These are phyloP conservation scores for Trichosporon ovoides DNA, from an alignment of 1,284 basidiomycete species.

Conservation along the genomic window DNA sequence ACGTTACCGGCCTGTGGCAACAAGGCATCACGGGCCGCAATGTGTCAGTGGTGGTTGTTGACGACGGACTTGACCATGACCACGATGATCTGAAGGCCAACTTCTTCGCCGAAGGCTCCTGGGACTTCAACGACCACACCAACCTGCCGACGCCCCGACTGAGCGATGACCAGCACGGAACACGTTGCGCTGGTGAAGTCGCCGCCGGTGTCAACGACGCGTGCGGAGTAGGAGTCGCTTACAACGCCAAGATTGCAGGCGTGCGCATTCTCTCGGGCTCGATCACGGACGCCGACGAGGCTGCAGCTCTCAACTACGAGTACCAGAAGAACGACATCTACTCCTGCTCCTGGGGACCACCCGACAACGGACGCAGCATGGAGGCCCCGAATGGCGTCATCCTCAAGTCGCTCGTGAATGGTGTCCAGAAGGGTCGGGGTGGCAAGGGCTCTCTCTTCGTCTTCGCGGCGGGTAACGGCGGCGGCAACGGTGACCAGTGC, in stretches of 20 bases:
- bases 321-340: slow-evolving; percentile 91
- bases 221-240: slow-evolving; percentile 93
- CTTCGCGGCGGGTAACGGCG: slow-evolving; percentile 97
- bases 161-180: slow-evolving; percentile 92
- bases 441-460: slow-evolving; percentile 94
- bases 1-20: slow-evolving; percentile 56
- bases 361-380: slow-evolving; percentile 92
- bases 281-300: slow-evolving; percentile 98
- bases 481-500: slow-evolving; percentile 86
- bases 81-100: slow-evolving; percentile 82
- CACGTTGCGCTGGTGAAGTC: slow-evolving; percentile 95
- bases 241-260: slow-evolving; percentile 84
- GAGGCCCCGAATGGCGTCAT: slow-evolving; percentile 90
- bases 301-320: slow-evolving; percentile 83
- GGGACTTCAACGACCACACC: slow-evolving; percentile 95
- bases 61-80: slow-evolving; percentile 91
- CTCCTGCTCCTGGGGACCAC: slow-evolving; percentile 97
- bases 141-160: slow-evolving; percentile 80
- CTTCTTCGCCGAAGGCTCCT: slow-evolving; percentile 82
- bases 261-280: slow-evolving; percentile 92
- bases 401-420: slow-evolving; percentile 90
- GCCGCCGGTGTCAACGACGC: slow-evolving; percentile 82
- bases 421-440: slow-evolving; percentile 80
- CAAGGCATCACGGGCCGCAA: slow-evolving; percentile 80
- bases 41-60: slow-evolving; percentile 82